Conservation (phyloP, 1,284 basidiomycete genomes). For the Vanrija humicola region DNA sequence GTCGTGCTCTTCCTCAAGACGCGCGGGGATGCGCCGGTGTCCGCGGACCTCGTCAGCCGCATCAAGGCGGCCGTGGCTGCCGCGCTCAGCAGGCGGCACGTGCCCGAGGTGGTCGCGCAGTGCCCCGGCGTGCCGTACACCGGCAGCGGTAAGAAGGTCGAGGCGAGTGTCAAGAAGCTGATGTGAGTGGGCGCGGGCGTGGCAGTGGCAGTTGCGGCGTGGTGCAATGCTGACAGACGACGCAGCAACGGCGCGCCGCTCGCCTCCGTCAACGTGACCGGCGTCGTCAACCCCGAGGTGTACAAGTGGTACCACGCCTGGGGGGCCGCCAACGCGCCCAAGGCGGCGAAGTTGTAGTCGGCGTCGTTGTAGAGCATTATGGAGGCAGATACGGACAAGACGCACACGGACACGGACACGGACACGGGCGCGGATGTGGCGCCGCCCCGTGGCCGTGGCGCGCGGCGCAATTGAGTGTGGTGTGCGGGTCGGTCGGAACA, state of each 20-base stretch:
- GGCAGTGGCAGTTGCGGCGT: too few relatives aligned
- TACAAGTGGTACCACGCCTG: slow-evolving; percentile 15
- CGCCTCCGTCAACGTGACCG: slow-evolving; percentile 11
- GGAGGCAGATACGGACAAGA: too few relatives aligned
- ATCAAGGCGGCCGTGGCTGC: slow-evolving; percentile 29
- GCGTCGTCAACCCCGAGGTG: slow-evolving; percentile 14
- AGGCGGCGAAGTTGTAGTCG: not conserved
- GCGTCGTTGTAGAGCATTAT: too few relatives aligned
- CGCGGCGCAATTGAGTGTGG: too few relatives aligned
- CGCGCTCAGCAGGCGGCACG: slow-evolving; percentile 32
- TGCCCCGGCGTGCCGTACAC: slow-evolving; percentile 21
- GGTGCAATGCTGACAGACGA: not conserved
- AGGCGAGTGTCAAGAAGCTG: slow-evolving; percentile 20
- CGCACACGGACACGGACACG: too few relatives aligned
- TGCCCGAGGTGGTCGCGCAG: slow-evolving; percentile 33
- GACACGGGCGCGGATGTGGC: too few relatives aligned
- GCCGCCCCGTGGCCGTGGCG: too few relatives aligned
- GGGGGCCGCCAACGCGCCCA: slow-evolving; percentile 6
- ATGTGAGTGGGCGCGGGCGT: not conserved
- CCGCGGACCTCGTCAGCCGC: slow-evolving; percentile 12
- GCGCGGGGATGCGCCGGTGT: slow-evolving; percentile 17
- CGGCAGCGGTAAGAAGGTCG: slow-evolving; percentile 18
- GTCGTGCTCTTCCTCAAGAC: slow-evolving; percentile 40
- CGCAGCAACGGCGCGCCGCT: slow-evolving; percentile 12
- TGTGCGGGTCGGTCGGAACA: too few relatives aligned